Conservation (phyloP, 2,329 filamentous ascomycete species). For the Lojkania enalia region DNA sequence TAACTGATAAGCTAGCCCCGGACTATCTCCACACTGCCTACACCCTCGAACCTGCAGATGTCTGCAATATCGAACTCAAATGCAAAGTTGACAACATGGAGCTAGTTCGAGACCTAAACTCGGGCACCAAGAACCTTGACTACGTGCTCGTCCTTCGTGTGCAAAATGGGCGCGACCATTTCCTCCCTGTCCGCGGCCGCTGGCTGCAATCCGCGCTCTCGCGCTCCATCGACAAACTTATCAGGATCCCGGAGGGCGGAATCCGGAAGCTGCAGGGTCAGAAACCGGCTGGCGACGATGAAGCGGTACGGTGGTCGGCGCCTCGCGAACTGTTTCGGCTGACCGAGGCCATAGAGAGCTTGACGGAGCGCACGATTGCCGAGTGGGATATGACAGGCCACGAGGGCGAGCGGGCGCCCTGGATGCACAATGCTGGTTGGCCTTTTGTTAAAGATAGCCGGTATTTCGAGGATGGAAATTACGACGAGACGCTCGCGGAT, state of each 20-base stretch:
- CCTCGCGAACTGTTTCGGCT: slow-evolving; percentile 88
- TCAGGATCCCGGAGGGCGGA: slow-evolving; percentile 75
- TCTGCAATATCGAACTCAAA: slow-evolving; percentile 70
- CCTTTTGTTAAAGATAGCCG: slow-evolving; percentile 60
- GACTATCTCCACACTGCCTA: slow-evolving; percentile 54
- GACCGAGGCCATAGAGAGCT: slow-evolving; percentile 74
- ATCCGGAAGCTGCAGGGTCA: slow-evolving; percentile 71
- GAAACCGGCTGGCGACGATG: slow-evolving; percentile 49
- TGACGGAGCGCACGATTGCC: slow-evolving; percentile 61
- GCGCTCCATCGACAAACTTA: slow-evolving; percentile 84
- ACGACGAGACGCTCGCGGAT: slow-evolving; percentile 49
- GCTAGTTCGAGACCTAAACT: slow-evolving; percentile 72
- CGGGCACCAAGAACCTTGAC: slow-evolving; percentile 67
- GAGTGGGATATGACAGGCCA: slow-evolving; percentile 64
- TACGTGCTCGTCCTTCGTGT: slow-evolving; percentile 88
- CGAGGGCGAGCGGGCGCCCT: slow-evolving; percentile 51
- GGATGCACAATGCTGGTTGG: slow-evolving; percentile 60
- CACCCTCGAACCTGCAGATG: slow-evolving; percentile 82
- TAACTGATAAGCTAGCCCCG: slow-evolving; percentile 23
- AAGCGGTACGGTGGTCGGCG: slow-evolving; percentile 77
- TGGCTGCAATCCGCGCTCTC: slow-evolving; percentile 87
- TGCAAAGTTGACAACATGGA: slow-evolving; percentile 66
- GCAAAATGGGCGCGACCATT: slow-evolving; percentile 83
- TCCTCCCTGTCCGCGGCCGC: slow-evolving; percentile 75
- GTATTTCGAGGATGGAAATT: slow-evolving; percentile 44